phyloP scores from a whole-genome alignment of 345 rosid species.

The Populus simonii region DNA sequence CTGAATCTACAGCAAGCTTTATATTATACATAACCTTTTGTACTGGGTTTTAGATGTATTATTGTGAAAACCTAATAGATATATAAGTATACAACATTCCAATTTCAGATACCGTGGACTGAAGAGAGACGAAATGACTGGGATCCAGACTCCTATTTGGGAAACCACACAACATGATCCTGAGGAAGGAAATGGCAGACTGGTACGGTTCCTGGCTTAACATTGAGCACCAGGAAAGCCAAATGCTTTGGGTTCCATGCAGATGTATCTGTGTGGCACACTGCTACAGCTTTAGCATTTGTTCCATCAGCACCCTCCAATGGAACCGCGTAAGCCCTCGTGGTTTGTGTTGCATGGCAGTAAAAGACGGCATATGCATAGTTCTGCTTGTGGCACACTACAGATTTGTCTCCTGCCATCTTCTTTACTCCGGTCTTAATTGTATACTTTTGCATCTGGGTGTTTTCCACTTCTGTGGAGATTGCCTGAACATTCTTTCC shows the following conservation, averaged over 20 bases:
- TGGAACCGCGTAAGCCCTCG: constrained; percentile 53
- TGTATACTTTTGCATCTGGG: constrained; percentile 45
- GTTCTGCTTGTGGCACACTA: constrained; percentile 81
- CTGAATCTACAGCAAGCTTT: not conserved
- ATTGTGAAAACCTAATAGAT: constrained; percentile 16
- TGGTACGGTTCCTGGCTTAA: constrained; percentile 23
- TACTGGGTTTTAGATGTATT: constrained; percentile 8
- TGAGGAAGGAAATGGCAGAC: constrained; percentile 26
- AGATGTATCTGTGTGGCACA: constrained; percentile 81
- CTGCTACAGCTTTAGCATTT: constrained; percentile 61
- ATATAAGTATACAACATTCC: not conserved
- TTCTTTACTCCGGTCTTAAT: constrained; percentile 41
- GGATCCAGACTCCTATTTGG: constrained; percentile 20
- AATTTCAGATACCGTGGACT: constrained; percentile 11
- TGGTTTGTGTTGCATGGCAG: constrained; percentile 62
- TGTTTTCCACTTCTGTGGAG: constrained; percentile 59
- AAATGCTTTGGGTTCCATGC: constrained; percentile 43
- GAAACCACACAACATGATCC: constrained; percentile 21
- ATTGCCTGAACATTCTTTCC: constrained; percentile 50
- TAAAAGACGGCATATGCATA: constrained; percentile 74
- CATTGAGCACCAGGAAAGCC: constrained; percentile 22
- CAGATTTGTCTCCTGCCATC: constrained; percentile 41
- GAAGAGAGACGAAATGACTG: constrained; percentile 4
- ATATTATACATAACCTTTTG: constrained; percentile 4
- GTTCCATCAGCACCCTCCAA: constrained; percentile 61